Percentiles rank a stretch among this genome's conserved stretches.
phyloP scores from a whole-genome alignment of 2,329 filamentous ascomycete species.

The Trichoderma koningii region DNA sequence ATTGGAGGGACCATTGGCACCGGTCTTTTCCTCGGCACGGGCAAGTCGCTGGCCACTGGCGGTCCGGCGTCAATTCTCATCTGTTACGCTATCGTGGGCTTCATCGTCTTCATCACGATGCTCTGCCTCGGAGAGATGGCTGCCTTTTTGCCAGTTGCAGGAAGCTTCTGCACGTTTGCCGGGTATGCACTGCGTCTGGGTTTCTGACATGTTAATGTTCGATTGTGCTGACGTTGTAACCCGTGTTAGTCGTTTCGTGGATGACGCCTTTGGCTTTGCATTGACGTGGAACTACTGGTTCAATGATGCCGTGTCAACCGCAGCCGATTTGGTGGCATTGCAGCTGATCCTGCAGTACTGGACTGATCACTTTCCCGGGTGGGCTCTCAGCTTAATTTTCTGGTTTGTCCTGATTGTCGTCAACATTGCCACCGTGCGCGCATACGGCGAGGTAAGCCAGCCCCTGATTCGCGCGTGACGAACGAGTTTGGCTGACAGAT shows the following conservation, averaged over 20 bases:
- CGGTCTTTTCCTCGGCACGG: constrained; percentile 63
- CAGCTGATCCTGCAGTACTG: constrained; percentile 62
- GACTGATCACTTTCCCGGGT: constrained; percentile 63
- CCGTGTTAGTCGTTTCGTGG: constrained; percentile 48
- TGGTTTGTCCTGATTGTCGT: constrained; percentile 55
- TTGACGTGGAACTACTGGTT: constrained; percentile 66
- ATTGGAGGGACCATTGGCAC: constrained; percentile 62
- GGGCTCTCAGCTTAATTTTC: constrained; percentile 64
- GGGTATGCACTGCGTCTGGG: constrained; percentile 35
- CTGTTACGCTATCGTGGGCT: constrained; percentile 58
- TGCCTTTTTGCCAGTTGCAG: constrained; percentile 53
- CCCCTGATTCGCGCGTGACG: too few relatives aligned
- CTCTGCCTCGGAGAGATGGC: constrained; percentile 62
- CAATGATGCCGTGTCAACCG: constrained; percentile 59
- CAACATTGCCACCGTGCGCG: constrained; percentile 41
- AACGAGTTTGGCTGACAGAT: too few relatives aligned
- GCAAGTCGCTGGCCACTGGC: constrained; percentile 60
- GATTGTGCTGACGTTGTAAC: constrained; percentile 11
- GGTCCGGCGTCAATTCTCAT: constrained; percentile 62
- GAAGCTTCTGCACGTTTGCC: constrained; percentile 56
- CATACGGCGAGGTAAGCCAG: constrained; percentile 40
- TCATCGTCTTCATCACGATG: constrained; percentile 62
- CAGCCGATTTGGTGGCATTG: constrained; percentile 58
- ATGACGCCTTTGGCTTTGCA: constrained; percentile 57
- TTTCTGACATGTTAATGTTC: not conserved